Percentiles rank a stretch among this genome's conserved stretches.
Evolutionary conservation across 345 rosid genomes (phyloP).

Genomic region (Moringa oleifera): DNA sequence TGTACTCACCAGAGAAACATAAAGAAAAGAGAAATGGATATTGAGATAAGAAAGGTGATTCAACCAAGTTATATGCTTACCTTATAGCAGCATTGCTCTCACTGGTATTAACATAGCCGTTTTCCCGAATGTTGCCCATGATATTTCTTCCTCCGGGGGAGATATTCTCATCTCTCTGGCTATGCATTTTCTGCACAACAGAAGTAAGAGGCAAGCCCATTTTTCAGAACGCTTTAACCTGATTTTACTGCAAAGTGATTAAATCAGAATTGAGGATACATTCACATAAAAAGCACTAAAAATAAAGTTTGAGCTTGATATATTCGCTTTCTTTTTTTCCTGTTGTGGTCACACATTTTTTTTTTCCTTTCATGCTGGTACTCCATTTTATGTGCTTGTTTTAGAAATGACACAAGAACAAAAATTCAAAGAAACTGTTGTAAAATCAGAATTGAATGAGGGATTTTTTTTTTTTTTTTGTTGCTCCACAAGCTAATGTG

Average conservation of each 20-base stretch:
- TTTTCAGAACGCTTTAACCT: background rate
- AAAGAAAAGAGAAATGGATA: too few species aligned
- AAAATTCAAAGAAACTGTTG: too few species aligned
- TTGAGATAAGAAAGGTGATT: background rate
- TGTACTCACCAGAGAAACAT: too few species aligned
- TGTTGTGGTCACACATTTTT: too few species aligned
- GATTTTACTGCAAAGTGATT: background rate
- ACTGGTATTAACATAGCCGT: slow-evolving; percentile 11
- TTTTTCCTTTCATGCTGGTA: too few species aligned
- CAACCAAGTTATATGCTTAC: slow-evolving; percentile 10
- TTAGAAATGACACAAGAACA: too few species aligned
- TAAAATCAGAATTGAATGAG: too few species aligned
- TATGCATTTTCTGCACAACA: slow-evolving; percentile 36
- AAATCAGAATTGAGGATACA: background rate
- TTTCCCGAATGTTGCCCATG: background rate
- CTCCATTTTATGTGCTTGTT: too few species aligned
- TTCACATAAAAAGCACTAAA: background rate
- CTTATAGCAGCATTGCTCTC: slow-evolving; percentile 16
- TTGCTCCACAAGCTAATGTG: too few species aligned
- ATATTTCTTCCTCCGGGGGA: slow-evolving; percentile 13
- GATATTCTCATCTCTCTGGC: slow-evolving; percentile 13
- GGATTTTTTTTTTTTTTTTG: too few species aligned
- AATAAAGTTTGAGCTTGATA: too few species aligned
- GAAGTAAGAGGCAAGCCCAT: background rate
- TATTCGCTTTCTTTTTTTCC: too few species aligned